Base-by-base conservation (phyloP, 768 basidiomycete genomes). In the Panaeolus cyanescens region DNA sequence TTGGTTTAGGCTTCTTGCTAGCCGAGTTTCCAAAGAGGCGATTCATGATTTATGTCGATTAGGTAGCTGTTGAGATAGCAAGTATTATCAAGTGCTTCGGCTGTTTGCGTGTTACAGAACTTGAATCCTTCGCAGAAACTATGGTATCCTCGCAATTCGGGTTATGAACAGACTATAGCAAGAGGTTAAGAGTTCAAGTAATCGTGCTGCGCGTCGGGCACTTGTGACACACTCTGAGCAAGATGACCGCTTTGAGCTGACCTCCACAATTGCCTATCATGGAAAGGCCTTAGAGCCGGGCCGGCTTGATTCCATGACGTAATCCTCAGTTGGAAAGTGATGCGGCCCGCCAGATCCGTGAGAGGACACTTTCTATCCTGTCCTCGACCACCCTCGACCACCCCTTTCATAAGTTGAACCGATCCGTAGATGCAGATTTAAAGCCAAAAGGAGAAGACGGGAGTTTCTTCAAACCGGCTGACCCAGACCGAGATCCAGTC, bases 1-100 rank as follows among this genome's bases (percentile, higher is more conserved):
- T 81, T 0, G 96, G 86, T 70, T 93, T 92, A 20, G 95, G 93
- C 71, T 93, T 96, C 77, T 88, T 89, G 74, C 82, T 82, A 7
- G 85, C 65, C 22, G 92, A 89, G 1, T 83, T 70, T 54, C 93
- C 93, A 74, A 95, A 95, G 70, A 95, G 88, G 61, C 93, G 85
- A 73, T 95, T 94, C 93, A 95, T 93, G 65, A 58, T 67, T 17
- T 30, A 9, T 50, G 45, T 25, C 20, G 40, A 28, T 42, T 42
- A 7, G 39, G 13, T 17, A 22, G 39, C 19, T 42, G 39, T 42
- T 28, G 25, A 25, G 6, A 8, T 13, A 50, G 25, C 15, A n/a
- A 39, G 17, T 7, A 28, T n/a, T 28, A 13, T 50, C 22, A n/a
- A 28, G 40, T 42, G 40, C 8, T 25, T 42, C 20, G 10, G n/a